phyloP scores from a whole-genome alignment of 495 filamentous ascomycete genomes.

The Penicillium antarcticum region DNA sequence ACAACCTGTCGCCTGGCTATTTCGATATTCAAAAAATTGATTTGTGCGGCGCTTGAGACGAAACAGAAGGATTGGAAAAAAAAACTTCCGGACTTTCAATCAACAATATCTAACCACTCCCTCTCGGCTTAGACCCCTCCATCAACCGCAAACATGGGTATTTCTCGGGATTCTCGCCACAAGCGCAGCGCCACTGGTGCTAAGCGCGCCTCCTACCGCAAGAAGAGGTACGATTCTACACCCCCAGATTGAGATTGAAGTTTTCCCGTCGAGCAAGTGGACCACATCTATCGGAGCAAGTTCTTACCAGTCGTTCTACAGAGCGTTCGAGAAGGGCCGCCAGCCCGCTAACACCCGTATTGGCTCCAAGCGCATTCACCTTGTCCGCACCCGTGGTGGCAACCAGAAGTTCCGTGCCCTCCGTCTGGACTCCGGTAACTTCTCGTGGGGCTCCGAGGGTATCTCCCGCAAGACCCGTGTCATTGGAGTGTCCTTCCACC shows the following conservation, averaged over 20 bases:
- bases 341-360: constrained; percentile 99
- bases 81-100: constrained; percentile 9
- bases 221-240: constrained; percentile 63
- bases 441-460: constrained; percentile 97
- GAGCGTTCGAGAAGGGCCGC: constrained; percentile 99
- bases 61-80: constrained; percentile 23
- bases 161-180: constrained; percentile 98
- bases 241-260: constrained; percentile 8
- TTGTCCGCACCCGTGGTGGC: constrained; percentile 96
- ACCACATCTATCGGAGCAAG: neutral
- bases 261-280: constrained; percentile 1
- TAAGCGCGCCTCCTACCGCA: constrained; percentile 91
- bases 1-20: neutral
- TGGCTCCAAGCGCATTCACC: constrained; percentile 96
- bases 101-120: constrained; percentile 23
- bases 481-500: constrained; percentile 95
- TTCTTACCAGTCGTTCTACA: constrained; percentile 38
- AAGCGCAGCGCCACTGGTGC: constrained; percentile 97
- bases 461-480: constrained; percentile 97
- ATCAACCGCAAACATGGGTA: constrained; percentile 88
- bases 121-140: constrained; percentile 44
- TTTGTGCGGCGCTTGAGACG: constrained; percentile 14
- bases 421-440: constrained; percentile 98
- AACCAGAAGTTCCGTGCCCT: constrained; percentile 99
- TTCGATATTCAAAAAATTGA: constrained; percentile 5